Evolutionary conservation across 1,139 yeast species (phyloP).

Genomic region (Nematodospora anomalae): DNA sequence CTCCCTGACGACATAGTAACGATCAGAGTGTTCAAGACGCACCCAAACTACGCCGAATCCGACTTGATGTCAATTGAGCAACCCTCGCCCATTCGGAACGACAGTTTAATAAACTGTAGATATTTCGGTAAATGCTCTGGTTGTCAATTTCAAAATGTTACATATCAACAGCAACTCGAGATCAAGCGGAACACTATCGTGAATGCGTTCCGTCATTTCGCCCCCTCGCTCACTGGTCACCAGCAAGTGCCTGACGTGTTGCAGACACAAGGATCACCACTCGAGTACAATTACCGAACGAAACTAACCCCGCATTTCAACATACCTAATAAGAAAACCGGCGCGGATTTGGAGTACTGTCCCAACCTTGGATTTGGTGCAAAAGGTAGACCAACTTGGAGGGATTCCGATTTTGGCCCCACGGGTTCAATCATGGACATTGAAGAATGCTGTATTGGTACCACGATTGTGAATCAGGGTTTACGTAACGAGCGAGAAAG

Average conservation of each 20-base stretch:
- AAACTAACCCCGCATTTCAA: slow-evolving; percentile 96
- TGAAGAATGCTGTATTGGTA: slow-evolving; percentile 91
- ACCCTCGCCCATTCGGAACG: slow-evolving; percentile 51
- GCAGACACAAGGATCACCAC: slow-evolving; percentile 77
- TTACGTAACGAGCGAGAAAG: slow-evolving; percentile 66
- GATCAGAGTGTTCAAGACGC: slow-evolving; percentile 74
- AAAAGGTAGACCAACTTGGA: slow-evolving; percentile 74
- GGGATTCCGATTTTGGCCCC: slow-evolving; percentile 49
- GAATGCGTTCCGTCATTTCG: slow-evolving; percentile 81
- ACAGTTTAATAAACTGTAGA: slow-evolving; percentile 44
- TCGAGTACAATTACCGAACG: slow-evolving; percentile 76
- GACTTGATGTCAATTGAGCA: slow-evolving; percentile 60
- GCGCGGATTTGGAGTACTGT: slow-evolving; percentile 34
- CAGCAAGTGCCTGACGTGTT: slow-evolving; percentile 56
- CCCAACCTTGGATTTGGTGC: slow-evolving; percentile 91
- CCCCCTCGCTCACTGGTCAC: slow-evolving; percentile 43
- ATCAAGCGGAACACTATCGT: slow-evolving; percentile 73
- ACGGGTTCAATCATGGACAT: slow-evolving; percentile 67
- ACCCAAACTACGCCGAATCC: slow-evolving; percentile 71
- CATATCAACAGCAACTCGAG: slow-evolving; percentile 68
- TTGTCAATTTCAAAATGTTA: slow-evolving; percentile 85
- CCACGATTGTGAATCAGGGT: slow-evolving; percentile 72
- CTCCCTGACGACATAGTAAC: slow-evolving; percentile 80
- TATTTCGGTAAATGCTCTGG: slow-evolving; percentile 64
- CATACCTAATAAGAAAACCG: slow-evolving; percentile 55